Percentiles rank a stretch among this genome's conserved stretches.
These are phyloP conservation scores for Polysphondylium violaceum DNA, from an alignment of 78 protist species.

Conservation along the genomic window DNA sequence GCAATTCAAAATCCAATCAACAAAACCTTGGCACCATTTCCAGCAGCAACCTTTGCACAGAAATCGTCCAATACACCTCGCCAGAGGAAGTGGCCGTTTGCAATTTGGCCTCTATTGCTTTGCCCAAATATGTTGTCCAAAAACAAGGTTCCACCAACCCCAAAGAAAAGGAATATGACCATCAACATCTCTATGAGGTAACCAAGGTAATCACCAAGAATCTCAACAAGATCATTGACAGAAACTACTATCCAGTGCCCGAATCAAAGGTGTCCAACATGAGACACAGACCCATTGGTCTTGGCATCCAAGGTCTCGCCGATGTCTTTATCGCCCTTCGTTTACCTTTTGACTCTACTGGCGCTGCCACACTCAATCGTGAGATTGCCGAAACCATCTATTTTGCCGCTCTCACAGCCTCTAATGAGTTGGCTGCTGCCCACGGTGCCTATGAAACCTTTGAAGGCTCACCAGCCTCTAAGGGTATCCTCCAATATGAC, in stretches of 20 bases:
- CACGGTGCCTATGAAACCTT: slow-evolving; percentile 92
- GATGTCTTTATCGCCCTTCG: slow-evolving; percentile 94
- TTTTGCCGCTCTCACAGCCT: slow-evolving; percentile 87
- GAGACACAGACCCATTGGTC: slow-evolving; percentile 98
- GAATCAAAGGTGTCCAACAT: slow-evolving; percentile 94
- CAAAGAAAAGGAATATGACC: slow-evolving; percentile 85
- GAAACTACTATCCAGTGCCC: slow-evolving; percentile 98
- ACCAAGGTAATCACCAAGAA: slow-evolving; percentile 89
- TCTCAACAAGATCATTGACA: slow-evolving; percentile 96
- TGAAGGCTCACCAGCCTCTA: slow-evolving; percentile 92
- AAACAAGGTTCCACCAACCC: slow-evolving; percentile 7
- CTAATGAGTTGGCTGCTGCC: slow-evolving; percentile 68
- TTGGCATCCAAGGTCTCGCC: slow-evolving; percentile 98
- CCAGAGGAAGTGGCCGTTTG: slow-evolving; percentile 98
- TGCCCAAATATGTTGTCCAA: slow-evolving; percentile 91
- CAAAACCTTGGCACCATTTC: slow-evolving; percentile 97
- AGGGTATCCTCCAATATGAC: slow-evolving; percentile 97
- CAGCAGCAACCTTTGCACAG: slow-evolving; percentile 98
- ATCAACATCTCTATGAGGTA: slow-evolving; percentile 84
- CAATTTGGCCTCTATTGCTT: slow-evolving; percentile 98
- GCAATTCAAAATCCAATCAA: slow-evolving; percentile 97
- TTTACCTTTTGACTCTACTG: slow-evolving; percentile 94
- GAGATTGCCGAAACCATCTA: slow-evolving; percentile 99
- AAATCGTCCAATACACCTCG: slow-evolving; percentile 97
- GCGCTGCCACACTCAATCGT: slow-evolving; percentile 93